Conservation (phyloP, 2,329 filamentous ascomycete species). For the Fusarium kyushuense region DNA sequence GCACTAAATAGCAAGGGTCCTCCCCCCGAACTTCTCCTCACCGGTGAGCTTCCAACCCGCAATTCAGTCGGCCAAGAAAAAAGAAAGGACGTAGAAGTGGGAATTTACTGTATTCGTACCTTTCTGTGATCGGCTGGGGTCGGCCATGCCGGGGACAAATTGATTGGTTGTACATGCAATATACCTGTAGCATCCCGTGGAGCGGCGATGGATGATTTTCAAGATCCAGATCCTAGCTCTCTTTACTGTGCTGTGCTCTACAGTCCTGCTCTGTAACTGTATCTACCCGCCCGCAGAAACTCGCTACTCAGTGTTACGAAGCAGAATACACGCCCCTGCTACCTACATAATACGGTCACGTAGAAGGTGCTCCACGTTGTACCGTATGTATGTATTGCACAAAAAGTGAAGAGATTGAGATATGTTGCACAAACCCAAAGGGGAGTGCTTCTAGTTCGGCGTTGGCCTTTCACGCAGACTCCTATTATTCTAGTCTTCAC, state of each 20-base stretch:
- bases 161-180: slow-evolving; percentile 30
- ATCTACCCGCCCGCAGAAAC: slow-evolving; percentile 16
- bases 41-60: slow-evolving; percentile 9
- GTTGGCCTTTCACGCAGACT: slow-evolving; percentile 27
- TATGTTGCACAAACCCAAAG: slow-evolving; percentile 20
- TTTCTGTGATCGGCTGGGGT: slow-evolving; percentile 11
- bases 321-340: slow-evolving; percentile 18
- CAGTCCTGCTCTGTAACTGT: slow-evolving; percentile 4
- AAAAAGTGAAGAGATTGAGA: slow-evolving; percentile 13
- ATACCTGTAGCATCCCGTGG: slow-evolving; percentile 44
- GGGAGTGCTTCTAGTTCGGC: slow-evolving; percentile 48
- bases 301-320: slow-evolving; percentile 23
- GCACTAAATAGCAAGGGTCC: background rate
- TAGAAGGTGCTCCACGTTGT: slow-evolving; percentile 22
- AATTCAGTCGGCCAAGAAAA: slow-evolving; percentile 31
- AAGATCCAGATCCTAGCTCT: slow-evolving; percentile 45
- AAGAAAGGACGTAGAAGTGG: slow-evolving; percentile 23
- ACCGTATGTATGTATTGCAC: slow-evolving; percentile 18
- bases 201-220: slow-evolving; percentile 40
- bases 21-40: background rate
- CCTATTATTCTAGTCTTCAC: slow-evolving; percentile 8
- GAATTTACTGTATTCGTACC: slow-evolving; percentile 11
- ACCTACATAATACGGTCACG: background rate
- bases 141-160: slow-evolving; percentile 40
- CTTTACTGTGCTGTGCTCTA: background rate